Evolutionary conservation across 805 yeast genomes (phyloP), one percentile per base, ranked within the genome.

Genomic region (Metschnikowia orientalis): DNA sequence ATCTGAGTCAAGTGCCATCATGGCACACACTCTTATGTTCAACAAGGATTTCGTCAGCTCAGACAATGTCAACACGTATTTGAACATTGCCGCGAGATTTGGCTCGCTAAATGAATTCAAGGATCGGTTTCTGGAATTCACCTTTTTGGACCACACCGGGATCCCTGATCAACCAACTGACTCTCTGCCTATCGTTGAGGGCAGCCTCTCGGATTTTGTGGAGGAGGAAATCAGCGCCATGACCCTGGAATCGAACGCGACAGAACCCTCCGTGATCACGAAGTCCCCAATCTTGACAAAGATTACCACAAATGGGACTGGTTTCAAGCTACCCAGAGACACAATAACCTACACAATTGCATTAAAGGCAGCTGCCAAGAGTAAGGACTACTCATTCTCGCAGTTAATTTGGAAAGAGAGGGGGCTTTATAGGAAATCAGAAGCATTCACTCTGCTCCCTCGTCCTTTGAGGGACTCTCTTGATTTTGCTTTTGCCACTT

Each of bases 1-100:
- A 26, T 78, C 81, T 0, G 97, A 90, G 56, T 76, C 90, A 0
- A 69, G 76, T 38, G 97, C 97, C 0, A 37, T 90, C 5, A 75
- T 94, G 79, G 69, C 71, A 2, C 77, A 69, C 46, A 59, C 75
- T 9, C 38, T 75, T 15, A 53, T 70, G 13, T 50, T 54, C 20
- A 54, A 61, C 27, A 79, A 80, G 0, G 46, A 56, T 0, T 56
- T 62, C 17, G 56, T 82, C 8, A 67, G 61, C 18, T 47, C 46
- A 1, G 62, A 66, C 15, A 51, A 67, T 5, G 61, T 79, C 10
- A 71, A 75, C 21, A 61, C 78, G 4, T 80, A 67, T 45, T 53
- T 85, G 42, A 67, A 68, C 34, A 67, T 79, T 18, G 69, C 67
- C 2, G 56, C 61, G 7, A 53, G 54, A 18, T 28, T 51, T 10